Base-by-base conservation (phyloP, 345 rosid genomes). In the Syzygium grande region DNA sequence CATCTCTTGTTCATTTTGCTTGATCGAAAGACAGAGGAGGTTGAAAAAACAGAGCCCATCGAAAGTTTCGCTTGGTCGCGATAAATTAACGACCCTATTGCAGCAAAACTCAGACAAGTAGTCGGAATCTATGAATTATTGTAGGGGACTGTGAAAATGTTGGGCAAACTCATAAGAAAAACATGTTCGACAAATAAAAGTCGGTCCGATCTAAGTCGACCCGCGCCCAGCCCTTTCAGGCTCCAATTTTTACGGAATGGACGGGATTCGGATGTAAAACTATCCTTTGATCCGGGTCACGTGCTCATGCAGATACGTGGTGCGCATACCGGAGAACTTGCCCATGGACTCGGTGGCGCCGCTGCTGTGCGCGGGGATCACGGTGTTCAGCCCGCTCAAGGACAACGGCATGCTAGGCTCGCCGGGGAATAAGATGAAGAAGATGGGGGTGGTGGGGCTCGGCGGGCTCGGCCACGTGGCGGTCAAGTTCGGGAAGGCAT, bases 291-390 rank as follows among this genome's bases (percentile, higher is more conserved):
- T 15, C 78, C 22, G 41, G 59, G 41, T 65, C 1, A 10, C 79
- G 17, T 15, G 23, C 46, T 68, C 1, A 25, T 61, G 78, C 87
- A 93, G 95, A 91, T 92, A 88, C 23, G 94, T 93, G 78, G 96
- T 95, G 65, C 91, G 84, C 17, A 87, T 92, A 59, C 96, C 97
- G 5, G 93, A 94, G 61, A 91, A 86, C 87, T 88, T 95, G 80
- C 92, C 95, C 14, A 88, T 94, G 95, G 97, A 93, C 56, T 92
- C 94, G 22, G 92, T 89, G 38, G 97, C 97, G 19, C 97, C 95
- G 0, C 85, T 93, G 51, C 88, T 94, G 53, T 94, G 96, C 5
- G 95, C 95, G 0, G 96, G 97, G 87, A 84, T 94, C 23, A 95
- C 94, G 0, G 95, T 94, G 21, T 94, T 89, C 87, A 88, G 89